Base-by-base conservation (phyloP, 768 basidiomycete species). In the Tulasnella sp. region DNA sequence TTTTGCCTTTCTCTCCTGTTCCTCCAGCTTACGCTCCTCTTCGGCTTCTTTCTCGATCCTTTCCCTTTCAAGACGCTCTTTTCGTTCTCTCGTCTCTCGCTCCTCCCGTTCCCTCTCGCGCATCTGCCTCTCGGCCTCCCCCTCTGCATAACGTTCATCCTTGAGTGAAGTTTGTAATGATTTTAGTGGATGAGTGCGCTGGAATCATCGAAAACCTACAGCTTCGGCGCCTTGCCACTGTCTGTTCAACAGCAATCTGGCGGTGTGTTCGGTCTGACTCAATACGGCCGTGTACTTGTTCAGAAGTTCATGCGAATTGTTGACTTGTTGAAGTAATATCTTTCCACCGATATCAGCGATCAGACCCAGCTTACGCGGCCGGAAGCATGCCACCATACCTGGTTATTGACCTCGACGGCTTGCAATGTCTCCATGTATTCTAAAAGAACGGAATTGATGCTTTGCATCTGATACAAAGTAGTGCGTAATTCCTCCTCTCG, bases 171-270 rank as follows among this genome's bases (percentile, higher is more conserved):
- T 30, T 27, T 21, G 24, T 17, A 4, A n/a, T 51, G 17, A 9
- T 24, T 23, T 24, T 7, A 41, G 32, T 38, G 5, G 7, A 38
- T 38, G 34, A 38, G 34, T 38, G 5, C 5, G 34, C 34, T 38
- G 15, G 5, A 38, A 15, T 15, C 7, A 11, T 34, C 11, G 4
- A 59, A 38, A 27, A 42, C 64, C 24, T 32, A 65, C 64, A 15
- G 62, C 64, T 53, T 59, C 50, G n/a, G 64, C 64, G 32, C 64
- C 64, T 50, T 65, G 52, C 64, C 64, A 65, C n/a, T 51, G 50
- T 34, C 62, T 51, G 44, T 65, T 51, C 10, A 65, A 38, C 19
- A 65, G 52, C 21, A 65, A 49, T 26, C 51, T 38, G 48, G 63
- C 30, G 13, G 63, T 65, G 42, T 65, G 64, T 24, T 65, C 63